Evolutionary conservation across 208 protist genomes (phyloP).

Genomic region (Acanthamoeba royreba): DNA sequence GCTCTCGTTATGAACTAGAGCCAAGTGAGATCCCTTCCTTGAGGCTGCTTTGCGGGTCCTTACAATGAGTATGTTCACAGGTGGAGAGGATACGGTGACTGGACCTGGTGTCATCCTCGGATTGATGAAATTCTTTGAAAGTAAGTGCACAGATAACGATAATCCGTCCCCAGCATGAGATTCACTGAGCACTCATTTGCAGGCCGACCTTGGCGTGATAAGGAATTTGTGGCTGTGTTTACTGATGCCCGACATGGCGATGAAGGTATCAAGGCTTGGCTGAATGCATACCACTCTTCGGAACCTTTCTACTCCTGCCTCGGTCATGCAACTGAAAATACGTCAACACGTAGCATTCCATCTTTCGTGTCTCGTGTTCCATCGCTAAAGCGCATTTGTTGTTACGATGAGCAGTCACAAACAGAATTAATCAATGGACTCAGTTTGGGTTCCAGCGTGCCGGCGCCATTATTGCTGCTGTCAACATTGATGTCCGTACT

Average conservation of each 20-base stretch:
- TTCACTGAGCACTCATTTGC: neutral
- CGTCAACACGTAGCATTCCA: neutral
- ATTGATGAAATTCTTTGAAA: neutral
- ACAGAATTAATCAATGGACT: neutral
- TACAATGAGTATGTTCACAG: neutral
- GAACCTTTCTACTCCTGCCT: neutral
- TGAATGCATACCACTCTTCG: neutral
- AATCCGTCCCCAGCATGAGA: neutral
- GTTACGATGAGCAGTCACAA: neutral
- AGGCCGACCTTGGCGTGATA: neutral
- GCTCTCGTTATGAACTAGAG: neutral
- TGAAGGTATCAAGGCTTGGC: neutral
- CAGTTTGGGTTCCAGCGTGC: conserved; percentile 2
- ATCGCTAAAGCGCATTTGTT: too few species aligned
- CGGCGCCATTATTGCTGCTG: neutral
- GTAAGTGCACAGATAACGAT: neutral
- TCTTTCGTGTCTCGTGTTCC: neutral
- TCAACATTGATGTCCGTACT: neutral
- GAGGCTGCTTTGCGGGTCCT: neutral
- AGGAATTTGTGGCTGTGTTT: conserved; percentile 2
- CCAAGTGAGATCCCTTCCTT: neutral
- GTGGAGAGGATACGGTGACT: neutral
- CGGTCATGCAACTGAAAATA: neutral
- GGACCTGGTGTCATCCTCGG: neutral
- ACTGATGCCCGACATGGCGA: neutral